Base-by-base conservation (phyloP, 2,329 filamentous ascomycete species). In the Pseudocercospora crystallina region DNA sequence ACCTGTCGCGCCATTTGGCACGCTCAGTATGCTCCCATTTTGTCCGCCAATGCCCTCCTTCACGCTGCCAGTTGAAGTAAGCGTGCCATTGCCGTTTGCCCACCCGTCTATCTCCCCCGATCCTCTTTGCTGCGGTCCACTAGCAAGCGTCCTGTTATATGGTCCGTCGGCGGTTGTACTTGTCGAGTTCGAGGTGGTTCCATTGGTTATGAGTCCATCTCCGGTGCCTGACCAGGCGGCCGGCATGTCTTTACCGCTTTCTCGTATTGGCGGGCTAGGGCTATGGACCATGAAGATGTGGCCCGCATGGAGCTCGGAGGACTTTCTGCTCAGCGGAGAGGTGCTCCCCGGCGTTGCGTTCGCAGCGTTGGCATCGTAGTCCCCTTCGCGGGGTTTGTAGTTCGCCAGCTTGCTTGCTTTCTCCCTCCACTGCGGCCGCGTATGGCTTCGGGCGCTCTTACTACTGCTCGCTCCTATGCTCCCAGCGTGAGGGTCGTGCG, bases 181-280 rank as follows among this genome's bases (percentile, higher is more conserved):
- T 63, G 51, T 54, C 47, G 33, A 66, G 20, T 26, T 26, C 7
- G 20, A 69, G 66, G 64, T 37, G 41, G 43, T 41, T 35, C 46
- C 51, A 43, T 47, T 44, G 49, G 20, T 26, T 26, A 26, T 26
- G 20, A 26, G 20, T 42, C 49, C 49, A 32, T 52, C 49, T 9
- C 32, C 49, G 29, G 35, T 29, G 15, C 49, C 43, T 26, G 40
- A 45, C 30, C 57, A 71, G 64, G 62, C 68, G 58, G 74, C 74
- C 68, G 78, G 76, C 78, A 80, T 80, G 57, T 74, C 74, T 65
- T 73, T 62, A 43, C 36, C 51, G 33, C 47, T 43, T 29, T 38
- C 31, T 33, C 41, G 43, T 26, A 26, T 26, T 7, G 20, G 20
- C 20, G 20, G 20, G 20, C 20, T 26, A 38, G 55, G 65, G 66